Evolutionary conservation across 768 basidiomycete species (phyloP), one percentile per base, ranked within the genome.

Genomic region (Russula sp.): DNA sequence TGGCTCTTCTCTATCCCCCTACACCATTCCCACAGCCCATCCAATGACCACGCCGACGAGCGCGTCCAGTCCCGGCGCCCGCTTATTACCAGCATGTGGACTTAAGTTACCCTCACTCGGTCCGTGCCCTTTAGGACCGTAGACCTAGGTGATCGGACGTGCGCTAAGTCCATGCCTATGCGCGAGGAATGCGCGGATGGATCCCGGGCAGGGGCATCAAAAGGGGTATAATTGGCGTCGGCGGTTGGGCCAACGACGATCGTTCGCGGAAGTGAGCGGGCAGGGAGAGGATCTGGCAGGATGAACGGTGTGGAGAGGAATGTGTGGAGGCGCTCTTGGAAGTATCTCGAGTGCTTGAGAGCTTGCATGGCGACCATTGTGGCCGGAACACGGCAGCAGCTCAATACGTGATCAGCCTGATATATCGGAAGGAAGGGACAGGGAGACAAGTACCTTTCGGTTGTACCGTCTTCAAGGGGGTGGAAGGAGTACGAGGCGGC

Each of bases 71-170:
- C 95, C 86, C n/a, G n/a, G n/a, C 42, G 74, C 77, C 2, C 68
- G 60, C 36, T 83, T 83, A 68, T 95, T 92, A 1, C 80, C 84
- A 0, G 93, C 84, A 68, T 94, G 90, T 34, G 98, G 69, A 71
- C 95, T n/a, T n/a, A n/a, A n/a, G n/a, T 98, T n/a, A 98, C 82
- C 3, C 95, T 74, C 2, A 98, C 86, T 18, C 94, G 82, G 63
- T 94, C 88, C 62, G 81, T 81, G 10, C 91, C 93, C 56, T 85
- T 86, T 0, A 93, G 92, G 0, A 97, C 94, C 0, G 94, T 97
- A 0, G 95, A 95, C 77, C 86, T n/a, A 88, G 11, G 83, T 85
- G 45, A 93, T 92, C 5, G 89, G 84, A 3, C 86, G 83, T 0
- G 86, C 88, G 66, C 86, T 84, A 68, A 88, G 79, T 1, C 81